Evolutionary conservation across 1,284 basidiomycete genomes (phyloP), one percentile per base, ranked within the genome.

Genomic region (Puccinia polysora): DNA sequence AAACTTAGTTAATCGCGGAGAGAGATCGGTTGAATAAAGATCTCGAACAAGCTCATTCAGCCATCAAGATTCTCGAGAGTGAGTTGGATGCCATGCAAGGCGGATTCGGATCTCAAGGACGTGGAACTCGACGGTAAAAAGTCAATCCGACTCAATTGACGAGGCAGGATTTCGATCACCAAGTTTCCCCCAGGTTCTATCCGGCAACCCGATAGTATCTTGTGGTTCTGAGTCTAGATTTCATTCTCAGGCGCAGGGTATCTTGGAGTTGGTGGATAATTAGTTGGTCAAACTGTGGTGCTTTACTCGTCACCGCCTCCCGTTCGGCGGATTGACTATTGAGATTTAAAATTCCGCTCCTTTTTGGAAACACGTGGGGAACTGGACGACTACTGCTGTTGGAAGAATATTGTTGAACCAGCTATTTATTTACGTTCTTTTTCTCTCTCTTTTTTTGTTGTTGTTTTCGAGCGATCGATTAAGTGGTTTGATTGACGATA

Each of bases 21-120:
- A 87, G 93, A 79, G 93, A 97, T 81, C 86, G 93, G 64, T 87
- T 97, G 83, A 97, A 97, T 86, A 96, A 96, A 82, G 93, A 97
- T 80, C 84, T 92, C 78, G 93, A 97, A 83, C 82, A 86, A 80
- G 90, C 93, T 18, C 92, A 95, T 84, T 87, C 89, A 75, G 85
- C 89, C 25, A 94, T 95, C 85, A 95, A 95, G 82, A 84, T 87
- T 74, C 84, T 94, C 79, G 91, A 95, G 80, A 86, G 85, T 59
- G 91, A 94, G 81, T 84, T 94, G 75, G 91, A 94, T 82, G 89
- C 88, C 78, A 84, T 92, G 71, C 89, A 92, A 79, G 86, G 88
- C 74, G 91, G 91, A 68, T 92, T 92, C 77, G 86, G 88, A 34
- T 69, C 65, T 43, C 65, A 69, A 50, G 55, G 65, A 7, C 65